A percentile compares a stretch with the other conserved stretches of the same genome.
Evolutionary conservation across 192 early-diverging fungal genomes (phyloP).

Genomic region (Jimgerdemannia flammicorona): DNA sequence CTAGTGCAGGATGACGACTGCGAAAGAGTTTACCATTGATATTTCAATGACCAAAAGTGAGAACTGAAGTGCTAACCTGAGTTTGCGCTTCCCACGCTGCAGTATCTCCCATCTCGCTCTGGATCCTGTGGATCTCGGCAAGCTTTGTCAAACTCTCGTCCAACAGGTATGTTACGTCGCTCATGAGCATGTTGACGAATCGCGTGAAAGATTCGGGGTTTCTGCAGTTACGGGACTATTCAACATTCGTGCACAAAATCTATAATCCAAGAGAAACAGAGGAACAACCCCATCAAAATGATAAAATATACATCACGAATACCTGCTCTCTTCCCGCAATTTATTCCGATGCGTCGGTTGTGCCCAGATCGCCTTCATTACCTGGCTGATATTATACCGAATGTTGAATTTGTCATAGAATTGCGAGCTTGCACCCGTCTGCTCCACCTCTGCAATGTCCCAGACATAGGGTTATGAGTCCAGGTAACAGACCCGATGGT

Average conservation of each 20-base stretch:
- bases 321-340: constrained; percentile 58
- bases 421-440: constrained; percentile 86
- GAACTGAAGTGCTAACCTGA: constrained; percentile 29
- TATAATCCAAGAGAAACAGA: no score
- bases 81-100: constrained; percentile 42
- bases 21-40: not conserved
- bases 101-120: constrained; percentile 71
- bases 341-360: constrained; percentile 67
- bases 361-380: constrained; percentile 79
- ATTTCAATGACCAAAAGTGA: not conserved
- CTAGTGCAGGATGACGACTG: not conserved
- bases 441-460: constrained; percentile 73
- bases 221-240: constrained; percentile 11
- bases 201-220: constrained; percentile 78
- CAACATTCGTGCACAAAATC: no score
- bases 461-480: not conserved
- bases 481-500: no score
- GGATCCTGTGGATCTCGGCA: constrained; percentile 76
- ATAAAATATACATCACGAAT: constrained; percentile 9
- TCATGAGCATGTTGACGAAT: constrained; percentile 90
- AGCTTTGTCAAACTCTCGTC: constrained; percentile 91
- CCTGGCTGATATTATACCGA: constrained; percentile 92
- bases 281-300: not conserved
- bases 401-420: constrained; percentile 99
- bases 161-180: constrained; percentile 91